These are phyloP conservation scores for Nicotiana paniculata DNA, from an alignment of 257 asterid species.

Conservation along the genomic window DNA sequence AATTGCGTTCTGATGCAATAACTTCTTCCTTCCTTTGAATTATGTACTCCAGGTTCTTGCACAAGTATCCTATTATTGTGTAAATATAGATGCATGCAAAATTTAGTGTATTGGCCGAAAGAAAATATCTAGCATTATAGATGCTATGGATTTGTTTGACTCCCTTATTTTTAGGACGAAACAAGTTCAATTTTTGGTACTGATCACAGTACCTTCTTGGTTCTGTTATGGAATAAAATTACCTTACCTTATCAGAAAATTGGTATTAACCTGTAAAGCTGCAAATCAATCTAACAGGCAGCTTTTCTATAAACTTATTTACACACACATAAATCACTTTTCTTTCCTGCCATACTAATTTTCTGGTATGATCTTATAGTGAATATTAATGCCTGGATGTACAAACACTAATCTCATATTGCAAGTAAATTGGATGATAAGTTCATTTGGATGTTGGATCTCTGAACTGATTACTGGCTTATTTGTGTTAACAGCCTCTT, in stretches of 20 bases:
- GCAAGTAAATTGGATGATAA: neutral
- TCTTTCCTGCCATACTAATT: neutral
- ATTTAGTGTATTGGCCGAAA: too few relatives aligned
- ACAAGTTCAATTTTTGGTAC: too few relatives aligned
- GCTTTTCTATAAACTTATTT: neutral
- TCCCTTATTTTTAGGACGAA: too few relatives aligned
- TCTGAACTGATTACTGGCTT: conserved; percentile 18
- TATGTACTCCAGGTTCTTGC: neutral
- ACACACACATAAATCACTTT: too few relatives aligned
- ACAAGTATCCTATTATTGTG: too few relatives aligned
- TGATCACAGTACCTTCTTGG: too few relatives aligned
- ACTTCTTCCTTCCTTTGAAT: neutral
- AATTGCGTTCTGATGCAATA: neutral
- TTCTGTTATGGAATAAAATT: too few relatives aligned
- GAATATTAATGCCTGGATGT: neutral
- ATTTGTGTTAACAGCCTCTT: conserved; percentile 56
- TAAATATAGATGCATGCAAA: too few relatives aligned
- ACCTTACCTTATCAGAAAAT: too few relatives aligned
- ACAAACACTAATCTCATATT: neutral
- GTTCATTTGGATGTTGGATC: neutral
- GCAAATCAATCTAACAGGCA: neutral
- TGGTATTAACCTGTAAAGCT: too few relatives aligned
- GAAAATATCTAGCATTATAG: too few relatives aligned
- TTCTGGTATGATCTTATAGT: neutral
- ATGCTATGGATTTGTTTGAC: too few relatives aligned